These are phyloP conservation scores for Albugo laibachii DNA, from an alignment of 352 stramenopile genomes.

Conservation along the genomic window DNA sequence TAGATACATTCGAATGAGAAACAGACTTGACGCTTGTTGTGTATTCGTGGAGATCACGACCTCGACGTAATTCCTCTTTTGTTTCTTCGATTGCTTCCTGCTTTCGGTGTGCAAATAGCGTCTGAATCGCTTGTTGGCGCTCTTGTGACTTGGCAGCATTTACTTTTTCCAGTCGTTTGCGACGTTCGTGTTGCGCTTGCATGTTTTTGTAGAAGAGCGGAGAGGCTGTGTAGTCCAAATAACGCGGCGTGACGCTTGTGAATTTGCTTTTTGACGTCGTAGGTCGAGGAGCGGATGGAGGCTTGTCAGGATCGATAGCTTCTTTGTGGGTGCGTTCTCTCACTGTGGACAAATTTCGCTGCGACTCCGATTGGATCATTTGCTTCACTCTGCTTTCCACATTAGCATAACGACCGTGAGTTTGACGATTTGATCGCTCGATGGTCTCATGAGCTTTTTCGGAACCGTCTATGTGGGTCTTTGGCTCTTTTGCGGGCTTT, in stretches of 20 bases:
- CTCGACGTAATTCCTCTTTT: constrained; percentile 28
- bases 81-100: constrained; percentile 17
- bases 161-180: constrained; percentile 36
- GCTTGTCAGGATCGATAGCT: too few species aligned
- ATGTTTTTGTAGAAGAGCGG: constrained; percentile 22
- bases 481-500: too few species aligned
- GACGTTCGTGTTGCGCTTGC: constrained; percentile 34
- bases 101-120: constrained; percentile 23
- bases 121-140: constrained; percentile 12
- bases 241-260: constrained; percentile 26
- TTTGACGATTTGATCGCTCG: too few species aligned
- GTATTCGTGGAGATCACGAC: constrained; percentile 29
- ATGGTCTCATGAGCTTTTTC: too few species aligned
- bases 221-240: constrained; percentile 36
- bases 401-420: too few species aligned
- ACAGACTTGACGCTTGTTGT: not conserved
- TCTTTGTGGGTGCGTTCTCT: too few species aligned
- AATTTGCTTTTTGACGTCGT: constrained; percentile 19
- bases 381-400: too few species aligned
- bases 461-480: too few species aligned
- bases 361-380: too few species aligned
- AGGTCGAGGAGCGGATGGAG: not conserved
- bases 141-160: constrained; percentile 37
- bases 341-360: too few species aligned
- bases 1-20: too few species aligned